These are phyloP conservation scores for Podila epigama DNA, from an alignment of 192 early-diverging fungal genomes.

Conservation along the genomic window DNA sequence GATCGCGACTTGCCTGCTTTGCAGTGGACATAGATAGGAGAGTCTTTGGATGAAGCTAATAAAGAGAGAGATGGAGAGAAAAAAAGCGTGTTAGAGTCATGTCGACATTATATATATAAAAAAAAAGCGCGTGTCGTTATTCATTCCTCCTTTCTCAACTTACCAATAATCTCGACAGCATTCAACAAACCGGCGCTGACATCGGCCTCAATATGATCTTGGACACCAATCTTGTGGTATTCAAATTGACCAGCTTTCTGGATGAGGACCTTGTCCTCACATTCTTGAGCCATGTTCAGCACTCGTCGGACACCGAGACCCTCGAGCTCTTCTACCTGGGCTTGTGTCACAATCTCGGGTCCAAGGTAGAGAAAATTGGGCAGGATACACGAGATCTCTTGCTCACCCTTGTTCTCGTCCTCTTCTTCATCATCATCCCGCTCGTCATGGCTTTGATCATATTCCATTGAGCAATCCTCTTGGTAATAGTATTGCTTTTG, in stretches of 20 bases:
- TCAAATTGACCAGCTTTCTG: constrained; percentile 36
- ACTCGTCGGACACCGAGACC: constrained; percentile 67
- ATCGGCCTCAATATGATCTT: constrained; percentile 74
- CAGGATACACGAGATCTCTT: constrained; percentile 61
- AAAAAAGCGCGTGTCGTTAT: background rate
- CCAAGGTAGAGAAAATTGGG: constrained; percentile 70
- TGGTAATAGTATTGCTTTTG: background rate
- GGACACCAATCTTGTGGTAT: constrained; percentile 58
- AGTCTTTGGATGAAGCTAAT: constrained; percentile 42
- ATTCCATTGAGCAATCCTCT: background rate
- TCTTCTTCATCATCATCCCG: constrained; percentile 12
- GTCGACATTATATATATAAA: background rate
- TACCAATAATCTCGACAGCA: constrained; percentile 75
- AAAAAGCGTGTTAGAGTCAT: background rate
- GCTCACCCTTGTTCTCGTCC: constrained; percentile 30
- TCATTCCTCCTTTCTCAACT: too few species aligned
- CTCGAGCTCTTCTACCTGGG: constrained; percentile 62
- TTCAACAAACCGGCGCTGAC: constrained; percentile 65
- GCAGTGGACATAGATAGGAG: constrained; percentile 77
- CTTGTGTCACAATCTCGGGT: constrained; percentile 67
- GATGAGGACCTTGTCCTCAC: constrained; percentile 57
- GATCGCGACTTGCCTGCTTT: constrained; percentile 79
- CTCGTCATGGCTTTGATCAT: too few species aligned
- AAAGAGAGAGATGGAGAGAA: background rate
- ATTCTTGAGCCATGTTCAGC: constrained; percentile 82